Conservation (phyloP, 2,329 filamentous ascomycete species). For the Ilyonectria mors-panacis region DNA sequence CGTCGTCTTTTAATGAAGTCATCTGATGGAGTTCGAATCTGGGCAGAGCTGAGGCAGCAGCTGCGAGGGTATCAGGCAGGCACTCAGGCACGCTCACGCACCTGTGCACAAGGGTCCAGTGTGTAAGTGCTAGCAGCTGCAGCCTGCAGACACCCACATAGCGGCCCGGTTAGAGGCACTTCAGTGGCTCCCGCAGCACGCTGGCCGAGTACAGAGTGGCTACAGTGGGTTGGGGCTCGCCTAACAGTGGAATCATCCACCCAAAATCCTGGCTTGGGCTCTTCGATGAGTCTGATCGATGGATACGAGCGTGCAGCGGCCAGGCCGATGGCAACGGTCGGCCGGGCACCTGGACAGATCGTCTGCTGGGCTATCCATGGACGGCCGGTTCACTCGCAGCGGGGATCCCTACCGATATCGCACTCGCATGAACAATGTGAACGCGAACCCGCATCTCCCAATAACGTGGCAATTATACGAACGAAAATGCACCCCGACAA, state of each 20-base stretch:
- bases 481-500: conserved; percentile 9
- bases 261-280: neutral
- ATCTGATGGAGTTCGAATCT: conserved; percentile 18
- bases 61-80: conserved; percentile 9
- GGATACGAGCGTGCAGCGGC: conserved; percentile 1
- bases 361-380: conserved; percentile 22
- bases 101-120: neutral
- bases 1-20: conserved; percentile 31
- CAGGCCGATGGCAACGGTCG: conserved; percentile 5
- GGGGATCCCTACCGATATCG: conserved; percentile 35
- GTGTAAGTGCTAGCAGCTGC: conserved; percentile 36
- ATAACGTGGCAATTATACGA: conserved; percentile 12
- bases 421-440: conserved; percentile 37
- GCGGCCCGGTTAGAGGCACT: neutral
- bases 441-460: conserved; percentile 27
- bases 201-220: neutral
- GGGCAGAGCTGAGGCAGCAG: conserved; percentile 18
- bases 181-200: neutral
- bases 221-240: neutral
- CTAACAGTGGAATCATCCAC: neutral
- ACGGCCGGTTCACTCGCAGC: conserved; percentile 24
- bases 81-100: neutral
- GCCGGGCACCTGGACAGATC: conserved; percentile 5
- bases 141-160: conserved; percentile 36
- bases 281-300: neutral